These are phyloP conservation scores for Elaphomyces granulatus DNA, from an alignment of 495 filamentous ascomycete species.

Conservation along the genomic window DNA sequence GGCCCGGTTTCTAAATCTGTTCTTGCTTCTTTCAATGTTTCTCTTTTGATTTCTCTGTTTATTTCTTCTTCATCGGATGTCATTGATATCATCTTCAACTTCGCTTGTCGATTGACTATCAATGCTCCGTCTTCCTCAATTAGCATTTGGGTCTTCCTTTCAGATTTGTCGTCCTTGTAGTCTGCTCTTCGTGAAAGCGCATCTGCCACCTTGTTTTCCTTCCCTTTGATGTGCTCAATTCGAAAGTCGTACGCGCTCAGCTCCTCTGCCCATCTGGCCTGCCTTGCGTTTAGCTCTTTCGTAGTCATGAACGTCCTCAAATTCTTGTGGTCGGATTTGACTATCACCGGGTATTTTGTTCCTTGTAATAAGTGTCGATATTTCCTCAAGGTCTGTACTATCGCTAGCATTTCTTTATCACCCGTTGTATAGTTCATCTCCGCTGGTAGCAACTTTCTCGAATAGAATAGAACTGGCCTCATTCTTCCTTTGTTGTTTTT, in stretches of 20 bases:
- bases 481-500: not conserved
- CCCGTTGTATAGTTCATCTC: constrained; percentile 23
- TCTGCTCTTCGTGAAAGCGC: constrained; percentile 6
- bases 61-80: constrained; percentile 1
- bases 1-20: not conserved
- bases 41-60: not conserved
- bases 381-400: constrained; percentile 14
- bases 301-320: constrained; percentile 11
- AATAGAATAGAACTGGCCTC: constrained; percentile 12
- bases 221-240: constrained; percentile 9
- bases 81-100: constrained; percentile 2
- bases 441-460: constrained; percentile 10
- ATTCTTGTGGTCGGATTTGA: constrained; percentile 12
- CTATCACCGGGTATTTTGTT: constrained; percentile 3
- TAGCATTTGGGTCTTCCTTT: constrained; percentile 5
- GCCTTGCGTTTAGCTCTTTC: constrained; percentile 7
- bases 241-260: constrained; percentile 6
- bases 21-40: constrained; percentile 2
- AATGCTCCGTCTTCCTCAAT: constrained; percentile 2
- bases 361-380: constrained; percentile 15
- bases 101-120: constrained; percentile 3
- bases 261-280: constrained; percentile 7
- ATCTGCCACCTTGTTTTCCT: constrained; percentile 7
- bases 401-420: constrained; percentile 17
- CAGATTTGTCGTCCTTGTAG: constrained; percentile 3